These are phyloP conservation scores for Nitzschia inconspicua DNA, from an alignment of 108 stramenopile genomes.

Conservation along the genomic window DNA sequence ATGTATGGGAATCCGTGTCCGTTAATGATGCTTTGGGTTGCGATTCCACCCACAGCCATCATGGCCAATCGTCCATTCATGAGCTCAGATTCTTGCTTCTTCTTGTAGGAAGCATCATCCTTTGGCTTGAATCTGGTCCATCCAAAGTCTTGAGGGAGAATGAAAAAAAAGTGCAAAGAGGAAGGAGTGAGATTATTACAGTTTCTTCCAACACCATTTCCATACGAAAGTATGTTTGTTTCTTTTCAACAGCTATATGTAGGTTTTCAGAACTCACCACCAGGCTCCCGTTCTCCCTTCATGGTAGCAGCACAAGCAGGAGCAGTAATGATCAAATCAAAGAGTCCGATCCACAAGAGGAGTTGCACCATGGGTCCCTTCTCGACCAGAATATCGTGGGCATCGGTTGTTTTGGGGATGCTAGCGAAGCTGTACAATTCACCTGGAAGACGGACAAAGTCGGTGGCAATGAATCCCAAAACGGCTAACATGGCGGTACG, in stretches of 20 bases:
- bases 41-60: slow-evolving; percentile 91
- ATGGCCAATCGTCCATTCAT: slow-evolving; percentile 92
- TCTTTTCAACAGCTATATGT: background rate
- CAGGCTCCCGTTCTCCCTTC: slow-evolving; percentile 69
- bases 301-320: slow-evolving; percentile 56
- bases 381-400: slow-evolving; percentile 67
- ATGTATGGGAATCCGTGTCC: slow-evolving; percentile 94
- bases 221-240: background rate
- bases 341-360: slow-evolving; percentile 64
- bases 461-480: slow-evolving; percentile 78
- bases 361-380: slow-evolving; percentile 68
- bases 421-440: slow-evolving; percentile 75
- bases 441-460: slow-evolving; percentile 86
- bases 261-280: too few relatives aligned
- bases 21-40: slow-evolving; percentile 73
- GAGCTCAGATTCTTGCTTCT: slow-evolving; percentile 46
- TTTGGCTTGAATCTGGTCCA: slow-evolving; percentile 59
- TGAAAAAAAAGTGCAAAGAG: too few relatives aligned
- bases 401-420: slow-evolving; percentile 76
- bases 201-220: background rate
- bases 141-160: too few relatives aligned
- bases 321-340: slow-evolving; percentile 52
- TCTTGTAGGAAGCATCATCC: slow-evolving; percentile 38
- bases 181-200: background rate
- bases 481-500: slow-evolving; percentile 90